Percentiles rank a stretch among this genome's conserved stretches.
phyloP scores from a whole-genome alignment of 2,329 filamentous ascomycete species.

The Monosporascus sp. region DNA sequence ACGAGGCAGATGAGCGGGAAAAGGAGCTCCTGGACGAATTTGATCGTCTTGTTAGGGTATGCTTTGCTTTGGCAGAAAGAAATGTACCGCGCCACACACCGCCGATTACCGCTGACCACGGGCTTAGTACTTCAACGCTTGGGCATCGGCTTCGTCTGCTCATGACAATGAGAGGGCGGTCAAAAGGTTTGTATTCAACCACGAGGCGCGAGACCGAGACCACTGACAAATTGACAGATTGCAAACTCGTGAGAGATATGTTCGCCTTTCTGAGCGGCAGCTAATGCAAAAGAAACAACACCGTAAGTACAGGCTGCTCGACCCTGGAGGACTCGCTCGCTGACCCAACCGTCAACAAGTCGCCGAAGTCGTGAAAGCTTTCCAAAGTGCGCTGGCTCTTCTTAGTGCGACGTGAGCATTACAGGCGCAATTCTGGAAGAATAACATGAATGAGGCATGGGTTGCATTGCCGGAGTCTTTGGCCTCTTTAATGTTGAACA shows the following conservation, averaged over 20 bases:
- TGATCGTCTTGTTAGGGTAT: conserved; percentile 59
- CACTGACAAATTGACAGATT: conserved; percentile 45
- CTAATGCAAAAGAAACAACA: conserved; percentile 73
- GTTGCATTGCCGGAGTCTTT: background rate
- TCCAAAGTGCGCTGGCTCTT: conserved; percentile 56
- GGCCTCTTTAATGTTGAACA: conserved; percentile 1
- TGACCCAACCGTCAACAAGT: conserved; percentile 28
- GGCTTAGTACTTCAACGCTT: conserved; percentile 68
- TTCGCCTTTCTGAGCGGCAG: conserved; percentile 66
- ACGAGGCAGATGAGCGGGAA: conserved; percentile 59
- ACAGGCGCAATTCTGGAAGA: background rate
- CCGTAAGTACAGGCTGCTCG: conserved; percentile 49
- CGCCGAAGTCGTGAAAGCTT: conserved; percentile 55
- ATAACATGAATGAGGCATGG: background rate
- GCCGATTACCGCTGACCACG: conserved; percentile 6
- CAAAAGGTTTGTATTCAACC: conserved; percentile 55
- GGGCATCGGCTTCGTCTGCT: conserved; percentile 66
- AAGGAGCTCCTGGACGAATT: conserved; percentile 62
- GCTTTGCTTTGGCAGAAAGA: conserved; percentile 10
- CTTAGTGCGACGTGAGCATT: conserved; percentile 31
- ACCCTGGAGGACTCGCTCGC: conserved; percentile 10
- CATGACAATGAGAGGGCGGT: conserved; percentile 73
- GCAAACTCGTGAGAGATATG: conserved; percentile 71
- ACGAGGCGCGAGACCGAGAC: conserved; percentile 6
- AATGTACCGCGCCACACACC: background rate